Percentiles rank a stretch among this genome's conserved stretches.
Evolutionary conservation across 2,329 filamentous ascomycete genomes (phyloP).

Genomic region (Westerdykella sp.): DNA sequence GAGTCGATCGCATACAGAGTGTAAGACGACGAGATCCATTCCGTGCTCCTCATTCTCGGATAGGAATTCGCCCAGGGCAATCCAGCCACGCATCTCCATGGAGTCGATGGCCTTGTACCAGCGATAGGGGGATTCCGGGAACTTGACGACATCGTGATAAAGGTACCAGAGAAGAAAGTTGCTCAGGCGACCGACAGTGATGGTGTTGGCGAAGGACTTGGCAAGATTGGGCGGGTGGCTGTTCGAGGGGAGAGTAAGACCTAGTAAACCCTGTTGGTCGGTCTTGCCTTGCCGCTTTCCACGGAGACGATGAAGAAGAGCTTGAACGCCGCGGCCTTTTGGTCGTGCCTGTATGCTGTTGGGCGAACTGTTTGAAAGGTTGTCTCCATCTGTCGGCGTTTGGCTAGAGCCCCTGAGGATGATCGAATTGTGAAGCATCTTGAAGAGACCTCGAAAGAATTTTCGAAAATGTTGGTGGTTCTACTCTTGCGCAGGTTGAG

Average conservation of each 20-base stretch:
- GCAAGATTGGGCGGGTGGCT: slow-evolving; percentile 4
- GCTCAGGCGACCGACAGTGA: slow-evolving; percentile 12
- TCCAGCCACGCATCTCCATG: slow-evolving; percentile 20
- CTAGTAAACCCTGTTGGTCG: no score
- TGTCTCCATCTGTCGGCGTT: no score
- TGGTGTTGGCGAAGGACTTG: slow-evolving; percentile 12
- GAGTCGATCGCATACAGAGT: slow-evolving; percentile 15
- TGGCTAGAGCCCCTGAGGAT: no score
- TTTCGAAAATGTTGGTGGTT: no score
- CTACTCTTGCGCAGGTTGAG: no score
- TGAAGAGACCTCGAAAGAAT: no score
- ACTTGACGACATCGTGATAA: slow-evolving; percentile 18
- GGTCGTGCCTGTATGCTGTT: no score
- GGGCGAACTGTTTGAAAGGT: no score
- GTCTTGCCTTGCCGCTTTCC: neutral
- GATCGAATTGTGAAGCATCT: no score
- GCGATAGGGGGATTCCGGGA: slow-evolving; percentile 10
- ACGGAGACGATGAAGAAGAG: neutral
- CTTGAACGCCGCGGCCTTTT: no score
- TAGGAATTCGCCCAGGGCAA: slow-evolving; percentile 13
- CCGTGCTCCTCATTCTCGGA: slow-evolving; percentile 3
- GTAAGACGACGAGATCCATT: slow-evolving; percentile 12
- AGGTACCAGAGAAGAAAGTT: slow-evolving; percentile 20
- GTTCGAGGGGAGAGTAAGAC: neutral
- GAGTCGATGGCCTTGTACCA: slow-evolving; percentile 13